Conservation (phyloP, 179 eudicot species). For the Vitellaria paradoxa region DNA sequence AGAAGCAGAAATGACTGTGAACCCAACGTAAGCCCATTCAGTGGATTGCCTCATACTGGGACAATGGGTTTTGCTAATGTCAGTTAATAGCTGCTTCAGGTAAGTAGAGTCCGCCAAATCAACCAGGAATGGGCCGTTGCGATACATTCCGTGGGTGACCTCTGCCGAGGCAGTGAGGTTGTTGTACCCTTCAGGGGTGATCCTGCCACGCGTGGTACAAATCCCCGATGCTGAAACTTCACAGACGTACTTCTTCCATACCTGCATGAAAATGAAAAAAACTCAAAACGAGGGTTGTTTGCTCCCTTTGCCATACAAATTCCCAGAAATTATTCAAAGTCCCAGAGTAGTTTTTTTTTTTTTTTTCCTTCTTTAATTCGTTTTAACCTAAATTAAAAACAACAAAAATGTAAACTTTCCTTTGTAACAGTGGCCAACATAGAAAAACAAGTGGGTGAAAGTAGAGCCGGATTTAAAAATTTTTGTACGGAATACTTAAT, state of each 20-base stretch:
- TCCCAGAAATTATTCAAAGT: too few species aligned
- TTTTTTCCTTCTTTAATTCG: too few species aligned
- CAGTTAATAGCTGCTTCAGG: conserved; percentile 35
- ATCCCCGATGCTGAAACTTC: conserved; percentile 34
- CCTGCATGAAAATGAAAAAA: conserved; percentile 31
- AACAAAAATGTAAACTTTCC: too few species aligned
- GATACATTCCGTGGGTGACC: conserved; percentile 42
- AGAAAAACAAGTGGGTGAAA: too few species aligned
- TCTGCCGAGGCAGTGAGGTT: conserved; percentile 37
- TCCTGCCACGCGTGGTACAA: conserved; percentile 57
- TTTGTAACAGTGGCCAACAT: too few species aligned
- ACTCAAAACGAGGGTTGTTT: too few species aligned
- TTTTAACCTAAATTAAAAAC: too few species aligned
- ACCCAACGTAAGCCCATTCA: conserved; percentile 47
- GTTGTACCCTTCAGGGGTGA: conserved; percentile 44
- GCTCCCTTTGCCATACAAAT: too few species aligned
- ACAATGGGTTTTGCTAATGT: conserved; percentile 40
- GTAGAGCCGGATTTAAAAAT: too few species aligned
- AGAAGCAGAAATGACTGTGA: conserved; percentile 39
- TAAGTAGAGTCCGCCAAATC: conserved; percentile 53
- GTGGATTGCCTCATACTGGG: conserved; percentile 45
- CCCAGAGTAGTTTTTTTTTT: too few species aligned
- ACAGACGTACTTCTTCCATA: conserved; percentile 57
- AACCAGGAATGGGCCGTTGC: conserved; percentile 55
- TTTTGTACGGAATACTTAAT: too few species aligned